These are phyloP conservation scores for Bauhinia variegata DNA, from an alignment of 306 rosid species.

Conservation along the genomic window DNA sequence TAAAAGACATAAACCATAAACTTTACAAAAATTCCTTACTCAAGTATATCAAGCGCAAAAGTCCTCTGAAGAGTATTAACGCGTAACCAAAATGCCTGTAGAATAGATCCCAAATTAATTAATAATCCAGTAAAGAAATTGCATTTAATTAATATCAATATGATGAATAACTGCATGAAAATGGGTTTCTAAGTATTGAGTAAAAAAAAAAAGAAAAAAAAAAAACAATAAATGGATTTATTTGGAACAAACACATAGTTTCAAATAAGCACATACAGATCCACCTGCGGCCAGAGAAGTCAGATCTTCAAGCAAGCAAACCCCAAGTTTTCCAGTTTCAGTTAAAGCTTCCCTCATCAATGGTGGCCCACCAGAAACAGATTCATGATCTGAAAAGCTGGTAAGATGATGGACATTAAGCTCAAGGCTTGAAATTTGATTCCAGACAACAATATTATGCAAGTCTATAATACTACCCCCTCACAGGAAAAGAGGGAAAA, in stretches of 20 bases:
- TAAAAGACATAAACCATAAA: conserved; percentile 23
- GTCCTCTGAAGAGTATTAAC: conserved; percentile 75
- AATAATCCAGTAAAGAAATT: conserved; percentile 36
- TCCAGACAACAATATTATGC: conserved; percentile 31
- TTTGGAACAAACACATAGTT: conserved; percentile 39
- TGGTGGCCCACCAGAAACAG: conserved; percentile 57
- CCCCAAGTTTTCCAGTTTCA: conserved; percentile 86
- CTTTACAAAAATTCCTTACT: conserved; percentile 60
- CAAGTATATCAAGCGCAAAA: conserved; percentile 94
- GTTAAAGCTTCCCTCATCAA: conserved; percentile 73
- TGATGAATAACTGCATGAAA: conserved; percentile 35
- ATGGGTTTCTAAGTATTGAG: conserved; percentile 17
- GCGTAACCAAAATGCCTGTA: conserved; percentile 85
- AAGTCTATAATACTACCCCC: too few relatives aligned
- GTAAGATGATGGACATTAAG: conserved; percentile 34
- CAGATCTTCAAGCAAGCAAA: conserved; percentile 92
- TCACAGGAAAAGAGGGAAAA: too few relatives aligned
- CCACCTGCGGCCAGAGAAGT: conserved; percentile 99
- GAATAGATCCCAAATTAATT: conserved; percentile 35
- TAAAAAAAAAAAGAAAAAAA: conserved; percentile 30
- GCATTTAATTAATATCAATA: conserved; percentile 24
- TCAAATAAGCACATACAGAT: conserved; percentile 88
- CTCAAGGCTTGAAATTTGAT: conserved; percentile 21
- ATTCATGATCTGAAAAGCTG: conserved; percentile 74
- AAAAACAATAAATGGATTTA: conserved; percentile 23